Evolutionary conservation across 2,329 filamentous ascomycete species (phyloP).

Genomic region (Fusarium mundagurra): DNA sequence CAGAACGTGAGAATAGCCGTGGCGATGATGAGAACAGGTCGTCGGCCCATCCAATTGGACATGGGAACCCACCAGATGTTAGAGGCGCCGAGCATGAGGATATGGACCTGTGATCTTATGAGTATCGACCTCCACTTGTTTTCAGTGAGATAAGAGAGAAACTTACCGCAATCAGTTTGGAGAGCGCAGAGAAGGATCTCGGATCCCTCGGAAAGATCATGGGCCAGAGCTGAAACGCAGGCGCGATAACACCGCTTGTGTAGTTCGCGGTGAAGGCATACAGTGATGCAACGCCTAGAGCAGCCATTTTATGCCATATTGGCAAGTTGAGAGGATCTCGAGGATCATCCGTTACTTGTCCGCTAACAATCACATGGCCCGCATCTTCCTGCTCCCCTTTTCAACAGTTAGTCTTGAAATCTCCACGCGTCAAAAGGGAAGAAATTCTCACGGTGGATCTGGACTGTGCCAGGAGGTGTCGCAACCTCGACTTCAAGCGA

Average conservation of each 20-base stretch:
- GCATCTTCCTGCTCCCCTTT: conserved; percentile 13
- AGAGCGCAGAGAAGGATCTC: conserved; percentile 40
- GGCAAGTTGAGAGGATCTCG: conserved; percentile 51
- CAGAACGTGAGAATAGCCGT: conserved; percentile 43
- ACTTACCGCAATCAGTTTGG: conserved; percentile 45
- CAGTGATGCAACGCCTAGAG: conserved; percentile 42
- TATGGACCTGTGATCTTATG: conserved; percentile 40
- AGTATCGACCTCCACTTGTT: rapidly evolving
- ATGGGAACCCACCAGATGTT: conserved; percentile 52
- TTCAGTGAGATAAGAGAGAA: rapidly evolving
- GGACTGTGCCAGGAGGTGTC: conserved; percentile 19
- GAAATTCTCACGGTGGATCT: conserved; percentile 9
- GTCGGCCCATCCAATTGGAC: conserved; percentile 48
- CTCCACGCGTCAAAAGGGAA: rapidly evolving
- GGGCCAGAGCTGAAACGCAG: conserved; percentile 47
- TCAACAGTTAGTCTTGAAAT: rapidly evolving
- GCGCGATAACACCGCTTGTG: conserved; percentile 45
- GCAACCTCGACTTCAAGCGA: conserved; percentile 13
- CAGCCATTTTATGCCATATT: conserved; percentile 45
- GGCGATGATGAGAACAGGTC: conserved; percentile 45
- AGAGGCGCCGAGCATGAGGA: conserved; percentile 46
- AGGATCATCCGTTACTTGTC: conserved; percentile 38
- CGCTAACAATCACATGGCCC: neutral
- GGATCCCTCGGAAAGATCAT: conserved; percentile 42
- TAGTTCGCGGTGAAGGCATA: conserved; percentile 51